phyloP scores from a whole-genome alignment of 2,329 filamentous ascomycete genomes.

The Neofusicoccum cordaticola region DNA sequence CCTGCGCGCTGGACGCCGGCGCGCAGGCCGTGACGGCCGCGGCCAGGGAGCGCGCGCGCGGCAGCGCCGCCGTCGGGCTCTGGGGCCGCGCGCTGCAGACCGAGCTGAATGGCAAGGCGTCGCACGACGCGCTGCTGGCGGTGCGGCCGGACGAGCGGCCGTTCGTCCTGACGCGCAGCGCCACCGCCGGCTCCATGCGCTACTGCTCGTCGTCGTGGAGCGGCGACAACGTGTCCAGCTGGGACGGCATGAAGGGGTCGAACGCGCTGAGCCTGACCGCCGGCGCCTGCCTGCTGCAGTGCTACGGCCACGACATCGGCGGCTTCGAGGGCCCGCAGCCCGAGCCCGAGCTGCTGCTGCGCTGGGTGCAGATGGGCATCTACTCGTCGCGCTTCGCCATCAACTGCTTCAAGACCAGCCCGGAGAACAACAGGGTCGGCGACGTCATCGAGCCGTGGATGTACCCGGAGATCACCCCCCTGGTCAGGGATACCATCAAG shows the following conservation, averaged over 20 bases:
- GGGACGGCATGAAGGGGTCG: constrained; percentile 69
- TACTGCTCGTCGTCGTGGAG: constrained; percentile 65
- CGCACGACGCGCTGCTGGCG: constrained; percentile 63
- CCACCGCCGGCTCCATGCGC: constrained; percentile 66
- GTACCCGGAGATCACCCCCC: constrained; percentile 64
- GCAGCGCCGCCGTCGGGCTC: constrained; percentile 56
- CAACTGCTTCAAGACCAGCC: constrained; percentile 74
- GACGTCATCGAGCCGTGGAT: constrained; percentile 78
- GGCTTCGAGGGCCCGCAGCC: constrained; percentile 74
- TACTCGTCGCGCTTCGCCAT: constrained; percentile 71
- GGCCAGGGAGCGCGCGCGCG: constrained; percentile 12
- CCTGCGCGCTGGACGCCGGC: constrained; percentile 55
- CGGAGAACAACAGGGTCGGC: constrained; percentile 62
- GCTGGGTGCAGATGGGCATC: constrained; percentile 70
- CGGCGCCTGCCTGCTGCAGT: constrained; percentile 64
- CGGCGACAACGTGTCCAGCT: constrained; percentile 72
- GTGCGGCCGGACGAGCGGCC: constrained; percentile 59
- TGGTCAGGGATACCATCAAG: constrained; percentile 65
- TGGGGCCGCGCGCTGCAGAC: constrained; percentile 70
- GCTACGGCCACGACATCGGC: constrained; percentile 71
- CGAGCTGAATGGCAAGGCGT: constrained; percentile 69
- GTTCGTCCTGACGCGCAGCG: constrained; percentile 68
- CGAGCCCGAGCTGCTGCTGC: constrained; percentile 65
- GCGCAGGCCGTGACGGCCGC: constrained; percentile 29
- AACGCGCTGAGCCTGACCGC: constrained; percentile 64